phyloP scores from a whole-genome alignment of 495 filamentous ascomycete genomes.

The Penicillium coprophilum region DNA sequence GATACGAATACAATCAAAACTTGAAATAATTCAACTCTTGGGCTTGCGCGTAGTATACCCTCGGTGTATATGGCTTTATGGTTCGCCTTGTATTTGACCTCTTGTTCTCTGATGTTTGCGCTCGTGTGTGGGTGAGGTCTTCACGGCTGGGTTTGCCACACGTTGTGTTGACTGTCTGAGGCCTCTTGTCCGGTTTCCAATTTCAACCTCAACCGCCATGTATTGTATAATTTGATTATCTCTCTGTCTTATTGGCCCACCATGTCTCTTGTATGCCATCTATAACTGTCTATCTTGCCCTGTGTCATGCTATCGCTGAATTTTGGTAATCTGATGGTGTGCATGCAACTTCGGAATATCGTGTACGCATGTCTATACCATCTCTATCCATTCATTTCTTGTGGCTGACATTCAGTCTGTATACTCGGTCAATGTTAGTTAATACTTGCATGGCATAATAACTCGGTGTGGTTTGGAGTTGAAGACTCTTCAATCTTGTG shows the following conservation, averaged over 20 bases:
- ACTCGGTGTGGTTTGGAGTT: not conserved
- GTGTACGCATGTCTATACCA: not conserved
- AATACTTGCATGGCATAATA: too few species aligned
- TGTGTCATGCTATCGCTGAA: not conserved
- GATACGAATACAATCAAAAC: constrained; percentile 48
- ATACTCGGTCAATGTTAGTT: not conserved
- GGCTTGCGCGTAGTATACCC: not conserved
- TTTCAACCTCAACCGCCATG: not conserved
- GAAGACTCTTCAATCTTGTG: not conserved
- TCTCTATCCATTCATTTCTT: not conserved
- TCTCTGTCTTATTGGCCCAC: not conserved
- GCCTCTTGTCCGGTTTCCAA: not conserved
- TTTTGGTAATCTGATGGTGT: not conserved
- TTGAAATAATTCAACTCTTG: constrained; percentile 8
- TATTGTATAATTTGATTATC: not conserved
- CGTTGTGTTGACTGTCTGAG: not conserved
- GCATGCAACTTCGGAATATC: not conserved
- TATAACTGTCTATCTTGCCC: not conserved
- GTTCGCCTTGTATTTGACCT: too few species aligned
- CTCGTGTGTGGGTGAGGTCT: not conserved
- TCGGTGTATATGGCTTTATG: not conserved
- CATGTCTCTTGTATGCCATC: not conserved
- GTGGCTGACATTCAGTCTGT: not conserved
- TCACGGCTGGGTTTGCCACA: not conserved
- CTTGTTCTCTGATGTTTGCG: too few species aligned